phyloP scores from a whole-genome alignment of 2,329 filamentous ascomycete genomes.

The Fusarium nisikadoi region DNA sequence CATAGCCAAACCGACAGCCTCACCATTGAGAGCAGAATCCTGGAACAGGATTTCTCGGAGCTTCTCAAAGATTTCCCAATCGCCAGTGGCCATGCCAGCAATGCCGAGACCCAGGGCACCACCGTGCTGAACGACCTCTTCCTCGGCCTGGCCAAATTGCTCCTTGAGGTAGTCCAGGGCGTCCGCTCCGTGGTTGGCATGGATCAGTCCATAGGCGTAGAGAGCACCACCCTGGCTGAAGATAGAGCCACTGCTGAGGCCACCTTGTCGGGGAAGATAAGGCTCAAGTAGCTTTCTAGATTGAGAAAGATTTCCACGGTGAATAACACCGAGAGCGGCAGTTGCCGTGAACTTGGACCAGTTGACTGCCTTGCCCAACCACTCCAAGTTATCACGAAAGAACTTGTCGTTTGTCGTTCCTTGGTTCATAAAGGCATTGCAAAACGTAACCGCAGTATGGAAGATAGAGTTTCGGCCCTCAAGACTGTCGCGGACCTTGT shows the following conservation, averaged over 20 bases:
- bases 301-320: slow-evolving; percentile 93
- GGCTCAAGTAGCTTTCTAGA: slow-evolving; percentile 93
- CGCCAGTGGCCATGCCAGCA: slow-evolving; percentile 96
- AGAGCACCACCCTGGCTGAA: slow-evolving; percentile 97
- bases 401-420: slow-evolving; percentile 98
- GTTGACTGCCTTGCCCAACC: slow-evolving; percentile 97
- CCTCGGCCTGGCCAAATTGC: slow-evolving; percentile 79
- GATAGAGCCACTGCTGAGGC: slow-evolving; percentile 82
- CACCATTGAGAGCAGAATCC: slow-evolving; percentile 95
- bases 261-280: slow-evolving; percentile 84
- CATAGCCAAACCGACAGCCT: slow-evolving; percentile 95
- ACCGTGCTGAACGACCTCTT: slow-evolving; percentile 97
- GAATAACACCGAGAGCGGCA: slow-evolving; percentile 94
- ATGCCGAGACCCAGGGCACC: slow-evolving; percentile 95
- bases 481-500: slow-evolving; percentile 95
- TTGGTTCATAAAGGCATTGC: slow-evolving; percentile 99
- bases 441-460: slow-evolving; percentile 96
- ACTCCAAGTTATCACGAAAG: slow-evolving; percentile 97
- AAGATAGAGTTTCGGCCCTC: slow-evolving; percentile 98
- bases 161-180: slow-evolving; percentile 82
- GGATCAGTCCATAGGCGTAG: slow-evolving; percentile 94
- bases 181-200: slow-evolving; percentile 95
- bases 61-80: slow-evolving; percentile 89
- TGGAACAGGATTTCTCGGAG: slow-evolving; percentile 89
- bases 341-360: slow-evolving; percentile 99